These are phyloP conservation scores for Yamadazyma mexicana DNA, from an alignment of 1,139 yeast genomes.

Conservation along the genomic window DNA sequence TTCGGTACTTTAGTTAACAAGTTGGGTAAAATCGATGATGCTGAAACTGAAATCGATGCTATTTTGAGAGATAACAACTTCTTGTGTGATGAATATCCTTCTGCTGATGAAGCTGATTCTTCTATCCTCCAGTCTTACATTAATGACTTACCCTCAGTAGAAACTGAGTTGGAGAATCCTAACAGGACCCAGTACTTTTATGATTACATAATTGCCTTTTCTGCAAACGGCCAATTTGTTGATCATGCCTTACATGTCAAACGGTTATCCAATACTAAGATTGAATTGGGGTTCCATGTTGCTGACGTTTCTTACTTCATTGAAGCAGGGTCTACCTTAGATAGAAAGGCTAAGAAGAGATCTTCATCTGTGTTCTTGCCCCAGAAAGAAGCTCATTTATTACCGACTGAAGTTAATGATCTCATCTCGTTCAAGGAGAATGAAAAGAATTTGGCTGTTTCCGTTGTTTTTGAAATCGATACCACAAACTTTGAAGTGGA, in stretches of 20 bases:
- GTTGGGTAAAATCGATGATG: constrained; percentile 78
- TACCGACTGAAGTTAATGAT: constrained; percentile 66
- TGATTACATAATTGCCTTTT: constrained; percentile 67
- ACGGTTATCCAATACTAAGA: constrained; percentile 54
- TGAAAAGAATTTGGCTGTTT: constrained; percentile 65
- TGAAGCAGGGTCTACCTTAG: constrained; percentile 72
- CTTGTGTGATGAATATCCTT: constrained; percentile 79
- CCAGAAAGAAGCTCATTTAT: constrained; percentile 68
- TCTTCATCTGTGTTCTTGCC: constrained; percentile 88
- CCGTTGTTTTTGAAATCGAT: constrained; percentile 82
- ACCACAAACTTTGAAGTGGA: constrained; percentile 71
- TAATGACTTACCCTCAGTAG: constrained; percentile 39
- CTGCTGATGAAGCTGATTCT: constrained; percentile 30
- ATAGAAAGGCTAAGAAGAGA: constrained; percentile 87
- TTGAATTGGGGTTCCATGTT: constrained; percentile 78
- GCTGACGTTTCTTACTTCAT: constrained; percentile 75
- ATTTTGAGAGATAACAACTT: constrained; percentile 92
- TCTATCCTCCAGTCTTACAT: constrained; percentile 14
- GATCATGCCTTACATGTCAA: constrained; percentile 84
- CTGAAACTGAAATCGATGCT: constrained; percentile 81
- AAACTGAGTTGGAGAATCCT: constrained; percentile 32
- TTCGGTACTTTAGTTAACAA: constrained; percentile 91
- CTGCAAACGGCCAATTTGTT: constrained; percentile 58
- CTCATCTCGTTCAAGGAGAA: constrained; percentile 63
- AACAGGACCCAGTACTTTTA: constrained; percentile 58